These are phyloP conservation scores for Tetracentron sinense DNA, from an alignment of 164 flowering plant genomes.

Conservation along the genomic window DNA sequence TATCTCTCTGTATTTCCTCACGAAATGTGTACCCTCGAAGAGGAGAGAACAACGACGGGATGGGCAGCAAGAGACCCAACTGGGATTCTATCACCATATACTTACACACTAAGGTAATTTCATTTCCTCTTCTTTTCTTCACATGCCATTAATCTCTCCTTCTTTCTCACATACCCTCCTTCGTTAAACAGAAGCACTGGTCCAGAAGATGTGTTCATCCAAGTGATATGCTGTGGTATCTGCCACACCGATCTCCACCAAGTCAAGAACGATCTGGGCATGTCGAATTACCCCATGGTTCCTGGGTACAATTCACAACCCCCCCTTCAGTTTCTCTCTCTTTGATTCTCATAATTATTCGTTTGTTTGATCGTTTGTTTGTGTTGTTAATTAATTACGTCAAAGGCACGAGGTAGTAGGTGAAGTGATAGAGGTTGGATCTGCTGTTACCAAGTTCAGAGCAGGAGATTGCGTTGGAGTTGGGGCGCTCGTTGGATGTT, in stretches of 20 bases:
- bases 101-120: conserved; percentile 52
- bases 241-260: conserved; percentile 77
- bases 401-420: conserved; percentile 73
- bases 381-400: not conserved
- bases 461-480: conserved; percentile 62
- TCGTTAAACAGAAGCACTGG: conserved; percentile 65
- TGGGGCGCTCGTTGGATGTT: conserved; percentile 55
- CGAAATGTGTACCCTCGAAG: conserved; percentile 47
- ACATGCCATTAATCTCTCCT: conserved; percentile 1
- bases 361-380: not conserved
- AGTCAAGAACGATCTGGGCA: conserved; percentile 65
- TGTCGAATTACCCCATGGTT: conserved; percentile 77
- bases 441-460: conserved; percentile 44
- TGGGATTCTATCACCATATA: conserved; percentile 60
- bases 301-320: conserved; percentile 49
- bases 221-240: conserved; percentile 59
- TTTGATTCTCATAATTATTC: not conserved
- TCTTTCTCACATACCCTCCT: not conserved
- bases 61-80: conserved; percentile 73
- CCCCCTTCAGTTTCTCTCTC: not conserved
- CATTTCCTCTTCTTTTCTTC: not conserved
- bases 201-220: conserved; percentile 70
- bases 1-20: not conserved
- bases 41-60: conserved; percentile 41
- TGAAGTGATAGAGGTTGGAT: conserved; percentile 70